phyloP scores from a whole-genome alignment of 2,329 filamentous ascomycete genomes.

The Penicillium italicum region DNA sequence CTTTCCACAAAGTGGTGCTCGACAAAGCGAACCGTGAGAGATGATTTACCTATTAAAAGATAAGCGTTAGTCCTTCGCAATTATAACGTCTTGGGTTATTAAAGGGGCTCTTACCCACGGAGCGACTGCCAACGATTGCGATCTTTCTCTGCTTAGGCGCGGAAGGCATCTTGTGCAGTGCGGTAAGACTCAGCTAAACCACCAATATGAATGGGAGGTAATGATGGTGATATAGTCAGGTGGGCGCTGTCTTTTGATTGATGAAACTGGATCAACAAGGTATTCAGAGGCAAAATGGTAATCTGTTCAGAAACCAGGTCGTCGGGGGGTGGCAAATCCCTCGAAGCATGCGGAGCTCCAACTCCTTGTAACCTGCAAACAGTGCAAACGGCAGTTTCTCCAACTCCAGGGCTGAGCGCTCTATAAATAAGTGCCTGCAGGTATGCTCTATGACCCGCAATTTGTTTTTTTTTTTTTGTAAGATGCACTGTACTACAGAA shows the following conservation, averaged over 20 bases:
- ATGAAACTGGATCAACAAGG: neutral
- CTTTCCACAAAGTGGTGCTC: conserved; percentile 98
- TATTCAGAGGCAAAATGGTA: conserved; percentile 4
- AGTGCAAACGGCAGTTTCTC: conserved; percentile 21
- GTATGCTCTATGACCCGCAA: neutral
- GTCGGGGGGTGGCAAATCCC: conserved; percentile 23
- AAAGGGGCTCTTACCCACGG: conserved; percentile 63
- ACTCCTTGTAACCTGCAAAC: conserved; percentile 20
- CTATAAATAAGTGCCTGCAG: neutral
- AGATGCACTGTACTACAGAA: neutral
- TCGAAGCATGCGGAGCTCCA: conserved; percentile 23
- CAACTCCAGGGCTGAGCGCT: neutral
- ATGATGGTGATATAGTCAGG: neutral
- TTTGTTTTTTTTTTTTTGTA: neutral
- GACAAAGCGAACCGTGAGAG: conserved; percentile 92
- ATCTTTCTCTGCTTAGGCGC: conserved; percentile 88
- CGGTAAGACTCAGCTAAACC: neutral
- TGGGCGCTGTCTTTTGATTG: neutral
- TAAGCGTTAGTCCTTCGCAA: neutral
- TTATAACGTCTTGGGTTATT: neutral
- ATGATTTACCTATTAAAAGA: conserved; percentile 77
- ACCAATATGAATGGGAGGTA: neutral
- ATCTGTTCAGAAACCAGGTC: conserved; percentile 5
- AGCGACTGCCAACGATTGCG: conserved; percentile 90
- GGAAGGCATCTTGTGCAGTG: conserved; percentile 56